Conservation (phyloP, 768 basidiomycete species). For the Vararia minispora region DNA sequence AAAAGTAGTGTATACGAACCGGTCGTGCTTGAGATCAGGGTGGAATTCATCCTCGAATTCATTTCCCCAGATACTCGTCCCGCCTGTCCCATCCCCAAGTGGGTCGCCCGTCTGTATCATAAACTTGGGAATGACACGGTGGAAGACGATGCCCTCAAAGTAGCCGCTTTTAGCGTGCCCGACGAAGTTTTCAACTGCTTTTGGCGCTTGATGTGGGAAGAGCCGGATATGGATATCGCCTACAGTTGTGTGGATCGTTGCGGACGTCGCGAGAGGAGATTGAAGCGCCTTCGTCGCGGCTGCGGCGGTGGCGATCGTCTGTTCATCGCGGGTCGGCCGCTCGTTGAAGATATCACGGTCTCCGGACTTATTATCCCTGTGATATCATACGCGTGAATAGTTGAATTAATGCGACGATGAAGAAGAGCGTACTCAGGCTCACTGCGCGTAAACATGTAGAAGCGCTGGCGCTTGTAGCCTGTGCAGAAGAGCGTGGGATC, state of each 20-base stretch:
- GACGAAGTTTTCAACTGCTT: conserved; percentile 96
- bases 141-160: conserved; percentile 91
- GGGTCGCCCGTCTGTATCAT: conserved; percentile 98
- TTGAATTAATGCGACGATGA: background rate
- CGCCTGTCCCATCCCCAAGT: conserved; percentile 89
- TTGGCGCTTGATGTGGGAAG: conserved; percentile 89
- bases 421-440: conserved; percentile 83
- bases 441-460: conserved; percentile 88
- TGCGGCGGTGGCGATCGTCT: conserved; percentile 65
- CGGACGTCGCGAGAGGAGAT: conserved; percentile 64
- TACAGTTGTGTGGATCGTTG: conserved; percentile 89
- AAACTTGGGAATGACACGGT: conserved; percentile 96
- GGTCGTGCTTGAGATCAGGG: conserved; percentile 81
- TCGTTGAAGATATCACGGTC: conserved; percentile 99
- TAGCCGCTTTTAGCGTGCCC: conserved; percentile 83
- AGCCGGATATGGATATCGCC: conserved; percentile 87
- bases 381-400: background rate
- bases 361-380: conserved; percentile 71
- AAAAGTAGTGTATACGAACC: conserved; percentile 34
- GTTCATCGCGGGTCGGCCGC: conserved; percentile 92
- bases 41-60: conserved; percentile 94
- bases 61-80: conserved; percentile 79
- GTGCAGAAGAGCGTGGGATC: conserved; percentile 93
- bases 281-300: conserved; percentile 40
- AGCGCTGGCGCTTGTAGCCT: conserved; percentile 84